A percentile compares a stretch with the other conserved stretches of the same genome.
These are phyloP conservation scores for Fusarium camptoceras DNA, from an alignment of 2,329 filamentous ascomycete genomes.

Conservation along the genomic window DNA sequence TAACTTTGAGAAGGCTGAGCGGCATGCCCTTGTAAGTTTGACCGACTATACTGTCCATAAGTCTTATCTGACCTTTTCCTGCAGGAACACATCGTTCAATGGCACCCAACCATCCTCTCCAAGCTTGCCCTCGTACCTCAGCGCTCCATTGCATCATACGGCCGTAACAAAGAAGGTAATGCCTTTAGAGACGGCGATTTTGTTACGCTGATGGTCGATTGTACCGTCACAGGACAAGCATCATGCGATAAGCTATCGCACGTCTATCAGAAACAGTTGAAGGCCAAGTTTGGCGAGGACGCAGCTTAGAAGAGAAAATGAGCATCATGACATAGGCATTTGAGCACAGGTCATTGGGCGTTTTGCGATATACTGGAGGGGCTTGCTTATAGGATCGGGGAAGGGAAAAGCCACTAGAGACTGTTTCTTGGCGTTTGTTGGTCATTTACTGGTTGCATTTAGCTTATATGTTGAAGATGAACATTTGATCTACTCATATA, in stretches of 20 bases:
- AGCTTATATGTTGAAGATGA: slow-evolving; percentile 15
- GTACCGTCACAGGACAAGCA: slow-evolving; percentile 66
- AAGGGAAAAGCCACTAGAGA: slow-evolving; percentile 19
- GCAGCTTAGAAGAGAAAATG: slow-evolving; percentile 3
- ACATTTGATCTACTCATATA: neutral
- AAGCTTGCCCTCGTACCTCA: slow-evolving; percentile 93
- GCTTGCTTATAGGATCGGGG: slow-evolving; percentile 6
- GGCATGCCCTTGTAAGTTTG: slow-evolving; percentile 81
- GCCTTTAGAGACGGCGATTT: slow-evolving; percentile 87
- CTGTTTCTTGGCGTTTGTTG: slow-evolving; percentile 30
- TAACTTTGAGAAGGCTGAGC: slow-evolving; percentile 95
- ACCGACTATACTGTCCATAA: no score
- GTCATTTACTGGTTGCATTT: slow-evolving; percentile 20
- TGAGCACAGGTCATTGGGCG: slow-evolving; percentile 29
- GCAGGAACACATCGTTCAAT: slow-evolving; percentile 89
- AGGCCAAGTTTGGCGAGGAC: slow-evolving; percentile 51
- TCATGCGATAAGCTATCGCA: slow-evolving; percentile 80
- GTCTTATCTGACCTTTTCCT: slow-evolving; percentile 29
- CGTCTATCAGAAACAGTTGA: slow-evolving; percentile 62
- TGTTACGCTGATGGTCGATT: slow-evolving; percentile 81
- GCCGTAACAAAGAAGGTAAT: slow-evolving; percentile 64
- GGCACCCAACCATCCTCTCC: slow-evolving; percentile 95
- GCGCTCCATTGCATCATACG: slow-evolving; percentile 83
- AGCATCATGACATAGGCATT: slow-evolving; percentile 32
- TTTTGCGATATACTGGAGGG: slow-evolving; percentile 31